Percentiles rank a stretch among this genome's conserved stretches.
These are phyloP conservation scores for Meira nashicola DNA, from an alignment of 1,284 basidiomycete species.

Conservation along the genomic window DNA sequence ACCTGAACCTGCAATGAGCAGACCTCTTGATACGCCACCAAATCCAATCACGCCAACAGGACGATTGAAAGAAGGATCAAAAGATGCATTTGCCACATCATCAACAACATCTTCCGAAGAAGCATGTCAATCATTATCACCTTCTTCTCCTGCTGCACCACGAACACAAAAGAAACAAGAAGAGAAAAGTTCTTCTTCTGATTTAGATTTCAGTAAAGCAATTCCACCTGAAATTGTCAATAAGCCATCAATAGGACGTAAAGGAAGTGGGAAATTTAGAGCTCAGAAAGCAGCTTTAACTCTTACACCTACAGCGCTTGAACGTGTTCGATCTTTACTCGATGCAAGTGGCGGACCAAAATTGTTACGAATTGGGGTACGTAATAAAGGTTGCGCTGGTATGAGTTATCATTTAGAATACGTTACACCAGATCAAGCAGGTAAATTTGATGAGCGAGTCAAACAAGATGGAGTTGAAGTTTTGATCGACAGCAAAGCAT, in stretches of 20 bases:
- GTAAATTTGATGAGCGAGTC: constrained; percentile 94
- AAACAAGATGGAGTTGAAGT: constrained; percentile 69
- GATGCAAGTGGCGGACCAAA: constrained; percentile 73
- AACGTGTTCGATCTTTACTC: constrained; percentile 58
- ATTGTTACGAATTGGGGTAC: constrained; percentile 87
- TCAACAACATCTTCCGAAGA: constrained; percentile 14
- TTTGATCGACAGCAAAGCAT: constrained; percentile 90
- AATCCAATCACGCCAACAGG: not conserved
- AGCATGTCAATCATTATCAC: constrained; percentile 32
- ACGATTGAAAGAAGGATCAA: not conserved
- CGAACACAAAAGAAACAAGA: constrained; percentile 14
- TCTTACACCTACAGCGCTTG: constrained; percentile 66
- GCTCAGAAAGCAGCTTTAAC: constrained; percentile 32
- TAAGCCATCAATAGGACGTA: constrained; percentile 24
- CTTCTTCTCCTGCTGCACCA: constrained; percentile 11
- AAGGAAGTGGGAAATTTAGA: constrained; percentile 21
- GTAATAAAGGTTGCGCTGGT: constrained; percentile 98
- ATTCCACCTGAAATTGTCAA: constrained; percentile 24
- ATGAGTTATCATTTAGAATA: constrained; percentile 97
- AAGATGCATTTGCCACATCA: constrained; percentile 5
- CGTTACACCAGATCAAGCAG: constrained; percentile 63
- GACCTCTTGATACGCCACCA: constrained; percentile 3
- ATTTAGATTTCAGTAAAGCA: constrained; percentile 22
- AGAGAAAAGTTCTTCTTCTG: constrained; percentile 16
- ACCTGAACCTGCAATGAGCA: constrained; percentile 7